A percentile compares a stretch with the other conserved stretches of the same genome.
Conservation (phyloP, 495 filamentous ascomycete species). For the Pyronema omphalodes region DNA sequence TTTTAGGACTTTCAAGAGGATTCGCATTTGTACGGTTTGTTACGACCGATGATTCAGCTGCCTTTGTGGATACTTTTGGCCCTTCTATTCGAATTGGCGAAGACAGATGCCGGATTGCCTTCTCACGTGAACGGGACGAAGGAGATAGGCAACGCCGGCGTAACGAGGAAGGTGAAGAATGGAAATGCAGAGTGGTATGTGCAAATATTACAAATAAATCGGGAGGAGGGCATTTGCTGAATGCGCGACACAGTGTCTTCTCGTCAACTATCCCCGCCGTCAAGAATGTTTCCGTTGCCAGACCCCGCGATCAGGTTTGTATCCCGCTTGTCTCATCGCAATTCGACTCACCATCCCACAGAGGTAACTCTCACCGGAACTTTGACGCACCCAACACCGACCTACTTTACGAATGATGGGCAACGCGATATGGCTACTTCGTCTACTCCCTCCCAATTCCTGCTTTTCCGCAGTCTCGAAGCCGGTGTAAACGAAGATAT, state of each 20-base stretch:
- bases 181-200: slow-evolving; percentile 55
- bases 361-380: slow-evolving; percentile 24
- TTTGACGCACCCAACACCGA: slow-evolving; percentile 23
- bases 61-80: slow-evolving; percentile 47
- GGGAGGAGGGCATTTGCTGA: not conserved
- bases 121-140: slow-evolving; percentile 30
- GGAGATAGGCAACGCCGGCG: slow-evolving; percentile 39
- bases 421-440: slow-evolving; percentile 67
- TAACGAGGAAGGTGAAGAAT: slow-evolving; percentile 45
- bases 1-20: slow-evolving; percentile 38
- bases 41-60: slow-evolving; percentile 38
- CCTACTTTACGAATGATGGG: slow-evolving; percentile 41
- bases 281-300: slow-evolving; percentile 58
- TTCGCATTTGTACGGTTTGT: slow-evolving; percentile 54
- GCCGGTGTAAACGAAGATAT: slow-evolving; percentile 56
- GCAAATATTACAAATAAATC: too few species aligned
- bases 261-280: slow-evolving; percentile 52
- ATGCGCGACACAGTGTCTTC: slow-evolving; percentile 39
- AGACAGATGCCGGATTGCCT: slow-evolving; percentile 26
- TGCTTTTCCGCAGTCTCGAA: slow-evolving; percentile 62
- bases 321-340: not conserved
- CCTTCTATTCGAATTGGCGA: slow-evolving; percentile 40
- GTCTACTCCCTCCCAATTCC: slow-evolving; percentile 54
- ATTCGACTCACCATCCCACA: slow-evolving; percentile 7
- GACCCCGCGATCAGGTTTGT: slow-evolving; percentile 48